Conservation (phyloP, 805 yeast species). For the Wickerhamomyces mucosus region DNA sequence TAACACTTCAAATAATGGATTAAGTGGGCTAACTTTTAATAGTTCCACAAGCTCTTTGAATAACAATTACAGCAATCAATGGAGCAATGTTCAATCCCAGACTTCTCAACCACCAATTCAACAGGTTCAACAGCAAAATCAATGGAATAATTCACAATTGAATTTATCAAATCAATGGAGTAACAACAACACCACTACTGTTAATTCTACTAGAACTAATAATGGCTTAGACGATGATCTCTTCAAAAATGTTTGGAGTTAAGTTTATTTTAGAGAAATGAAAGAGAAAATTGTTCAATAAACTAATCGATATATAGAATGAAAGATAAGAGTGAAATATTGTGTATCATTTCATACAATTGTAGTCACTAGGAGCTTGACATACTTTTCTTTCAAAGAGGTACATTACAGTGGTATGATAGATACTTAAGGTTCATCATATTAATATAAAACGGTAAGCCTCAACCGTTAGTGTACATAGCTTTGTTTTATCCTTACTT, state of each 20-base stretch:
- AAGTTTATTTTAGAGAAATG: slow-evolving; percentile 1
- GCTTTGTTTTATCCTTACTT: no score
- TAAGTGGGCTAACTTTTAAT: slow-evolving; percentile 9
- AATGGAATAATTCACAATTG: slow-evolving; percentile 5
- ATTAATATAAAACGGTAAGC: no score
- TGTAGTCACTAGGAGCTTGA: no score
- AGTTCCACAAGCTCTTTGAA: slow-evolving; percentile 3
- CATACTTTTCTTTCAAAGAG: no score
- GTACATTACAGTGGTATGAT: no score
- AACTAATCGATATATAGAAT: no score
- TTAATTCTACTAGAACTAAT: neutral
- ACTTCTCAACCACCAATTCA: slow-evolving; percentile 1
- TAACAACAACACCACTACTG: slow-evolving; percentile 1
- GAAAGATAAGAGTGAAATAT: no score
- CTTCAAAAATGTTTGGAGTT: slow-evolving; percentile 63
- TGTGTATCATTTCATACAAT: no score
- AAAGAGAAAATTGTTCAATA: no score
- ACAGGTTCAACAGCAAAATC: slow-evolving; percentile 1
- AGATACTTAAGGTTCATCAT: no score
- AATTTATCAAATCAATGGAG: no score
- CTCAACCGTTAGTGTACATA: no score
- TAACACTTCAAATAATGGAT: slow-evolving; percentile 1
- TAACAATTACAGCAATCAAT: slow-evolving; percentile 5
- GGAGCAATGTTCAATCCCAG: slow-evolving; percentile 4
- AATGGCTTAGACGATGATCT: slow-evolving; percentile 47